Evolutionary conservation across 1,284 basidiomycete species (phyloP), one percentile per base, ranked within the genome.

Genomic region (Cryptococcus amylolentus): DNA sequence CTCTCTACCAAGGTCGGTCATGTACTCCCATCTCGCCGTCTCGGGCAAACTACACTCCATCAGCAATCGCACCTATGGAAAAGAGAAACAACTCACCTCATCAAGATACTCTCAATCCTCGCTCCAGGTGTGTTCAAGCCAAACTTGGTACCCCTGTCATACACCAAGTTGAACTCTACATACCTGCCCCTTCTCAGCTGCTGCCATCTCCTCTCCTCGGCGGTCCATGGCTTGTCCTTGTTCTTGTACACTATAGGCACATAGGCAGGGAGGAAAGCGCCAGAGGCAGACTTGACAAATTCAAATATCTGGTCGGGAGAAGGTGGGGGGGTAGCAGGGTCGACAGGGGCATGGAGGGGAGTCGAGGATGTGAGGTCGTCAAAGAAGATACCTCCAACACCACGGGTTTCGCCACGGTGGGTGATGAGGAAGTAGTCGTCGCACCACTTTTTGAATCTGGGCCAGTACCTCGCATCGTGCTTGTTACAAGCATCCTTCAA

Each of bases 341-440:
- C 38, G 42, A 35, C 53, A 47, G 54, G 57, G 38, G 48, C 54
- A 61, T 77, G 71, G 28, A 78, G 72, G 8, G 55, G 57, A 10
- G 70, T 71, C 1, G 60, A 50, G n/a, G 70, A 60, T 2, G 76
- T 76, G 14, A 96, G 83, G 75, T 96, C 91, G 77, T 98, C 95
- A 73, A 97, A 96, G 81, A 98, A 98, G 61, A 99, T 82, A 1
- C 96, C 96, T 23, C 96, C 96, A 41, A 99, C 79, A 3, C 96
- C 96, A 26, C 95, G 85, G 1, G 85, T 79, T 79, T 98, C 95
- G 35, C 81, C 79, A n/a, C 95, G 86, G 73, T 98, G 95, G n/a
- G 89, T 82, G 67, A 98, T 87, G 78, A 81, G 88, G 77, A 99
- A 98, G 80, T 99, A 99, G 72, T 91, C 86, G 79, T 98, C 96